Conservation (phyloP, 768 basidiomycete genomes). For the Clavulina sp. region DNA sequence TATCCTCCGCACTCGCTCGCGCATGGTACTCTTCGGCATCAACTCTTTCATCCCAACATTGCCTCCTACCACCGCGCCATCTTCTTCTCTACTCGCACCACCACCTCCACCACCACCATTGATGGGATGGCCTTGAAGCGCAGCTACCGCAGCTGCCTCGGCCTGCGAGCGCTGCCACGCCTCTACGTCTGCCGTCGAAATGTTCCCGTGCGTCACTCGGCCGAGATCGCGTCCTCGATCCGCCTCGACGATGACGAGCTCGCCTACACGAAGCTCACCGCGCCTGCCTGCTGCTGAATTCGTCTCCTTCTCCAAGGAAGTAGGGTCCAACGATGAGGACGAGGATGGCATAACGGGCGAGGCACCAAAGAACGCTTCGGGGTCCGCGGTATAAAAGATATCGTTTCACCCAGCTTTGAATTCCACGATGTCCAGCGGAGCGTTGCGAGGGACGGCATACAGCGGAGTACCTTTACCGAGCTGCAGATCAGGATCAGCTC, state of each 20-base stretch:
- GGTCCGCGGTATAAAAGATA: conserved; percentile 76
- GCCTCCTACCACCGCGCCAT: conserved; percentile 17
- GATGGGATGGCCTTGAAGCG: too few species aligned
- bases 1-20: conserved; percentile 68
- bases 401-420: conserved; percentile 97
- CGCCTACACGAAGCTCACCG: conserved; percentile 61
- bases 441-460: conserved; percentile 59
- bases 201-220: conserved; percentile 77
- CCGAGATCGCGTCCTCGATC: conserved; percentile 90
- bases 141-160: conserved; percentile 32
- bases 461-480: conserved; percentile 84
- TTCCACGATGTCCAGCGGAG: conserved; percentile 86
- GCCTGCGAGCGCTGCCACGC: conserved; percentile 72
- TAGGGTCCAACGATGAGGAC: too few species aligned
- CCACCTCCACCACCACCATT: too few species aligned
- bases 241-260: conserved; percentile 91
- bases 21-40: conserved; percentile 94
- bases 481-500: too few species aligned
- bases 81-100: too few species aligned
- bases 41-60: conserved; percentile 65
- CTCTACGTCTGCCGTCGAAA: conserved; percentile 79
- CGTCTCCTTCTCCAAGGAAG: too few species aligned
- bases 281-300: too few species aligned
- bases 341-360: too few species aligned
- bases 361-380: too few species aligned